Percentiles rank a stretch among this genome's conserved stretches.
These are phyloP conservation scores for Penicillium psychrosexuale DNA, from an alignment of 2,329 filamentous ascomycete genomes.

Conservation along the genomic window DNA sequence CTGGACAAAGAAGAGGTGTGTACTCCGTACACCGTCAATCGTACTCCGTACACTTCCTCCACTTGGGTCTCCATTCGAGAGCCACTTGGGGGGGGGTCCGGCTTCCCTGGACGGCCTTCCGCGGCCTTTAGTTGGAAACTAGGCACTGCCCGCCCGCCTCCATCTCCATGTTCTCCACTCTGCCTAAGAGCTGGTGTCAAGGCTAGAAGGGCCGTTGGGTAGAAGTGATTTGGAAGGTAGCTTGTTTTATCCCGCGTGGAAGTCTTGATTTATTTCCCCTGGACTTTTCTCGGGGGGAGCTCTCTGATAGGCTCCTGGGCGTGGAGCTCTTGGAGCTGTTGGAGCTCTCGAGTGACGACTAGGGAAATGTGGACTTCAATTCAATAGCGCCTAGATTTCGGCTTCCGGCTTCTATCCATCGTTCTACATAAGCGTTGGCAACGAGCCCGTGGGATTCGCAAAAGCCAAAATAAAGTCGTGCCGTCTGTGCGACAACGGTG, in stretches of 20 bases:
- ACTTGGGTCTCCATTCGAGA: neutral
- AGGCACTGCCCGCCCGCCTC: slow-evolving; percentile 28
- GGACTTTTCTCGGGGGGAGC: neutral
- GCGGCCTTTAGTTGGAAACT: slow-evolving; percentile 18
- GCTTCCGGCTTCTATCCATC: neutral
- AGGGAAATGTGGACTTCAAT: neutral
- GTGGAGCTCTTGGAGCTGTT: neutral
- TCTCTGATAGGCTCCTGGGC: neutral
- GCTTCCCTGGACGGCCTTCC: slow-evolving; percentile 21
- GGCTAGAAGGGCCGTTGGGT: slow-evolving; percentile 9
- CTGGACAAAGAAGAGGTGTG: neutral
- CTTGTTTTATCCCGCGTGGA: neutral
- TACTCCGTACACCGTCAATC: neutral
- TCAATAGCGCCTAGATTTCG: slow-evolving; percentile 1
- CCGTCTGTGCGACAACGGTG: slow-evolving; percentile 32
- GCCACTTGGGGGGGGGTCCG: slow-evolving; percentile 8
- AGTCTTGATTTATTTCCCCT: neutral
- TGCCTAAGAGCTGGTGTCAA: slow-evolving; percentile 5
- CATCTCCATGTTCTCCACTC: slow-evolving; percentile 22
- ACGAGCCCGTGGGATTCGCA: slow-evolving; percentile 9
- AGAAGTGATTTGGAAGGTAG: neutral
- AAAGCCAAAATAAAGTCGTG: slow-evolving; percentile 5
- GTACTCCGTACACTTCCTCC: neutral
- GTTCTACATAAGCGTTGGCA: neutral
- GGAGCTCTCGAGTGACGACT: slow-evolving; percentile 2